Base-by-base conservation (phyloP, 805 yeast species). In the Nakazawaea holstii region DNA sequence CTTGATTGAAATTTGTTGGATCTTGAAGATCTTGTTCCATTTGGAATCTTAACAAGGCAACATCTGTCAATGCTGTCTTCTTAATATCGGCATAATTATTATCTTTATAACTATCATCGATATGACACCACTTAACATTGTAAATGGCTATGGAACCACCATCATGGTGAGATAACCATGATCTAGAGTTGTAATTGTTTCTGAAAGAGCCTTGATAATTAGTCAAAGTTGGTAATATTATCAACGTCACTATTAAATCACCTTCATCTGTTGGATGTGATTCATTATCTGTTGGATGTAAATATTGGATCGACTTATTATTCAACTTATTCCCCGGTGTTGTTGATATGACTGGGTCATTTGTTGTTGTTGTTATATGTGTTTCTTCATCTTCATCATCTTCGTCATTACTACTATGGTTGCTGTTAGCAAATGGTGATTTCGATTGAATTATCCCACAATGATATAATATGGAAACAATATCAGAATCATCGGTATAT, bases 401-500 rank as follows among this genome's bases (percentile, higher is more conserved):
- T 3, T 20, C 24, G 24, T 20, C 5, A 5, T 5, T 20, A 5
- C 24, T 20, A 5, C 24, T 20, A 20, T 20, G 3, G 5, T 5
- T 20, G 24, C 24, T 20, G 24, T 20, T 3, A 5, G 15, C 37
- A 13, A 56, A 48, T n/a, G 68, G 67, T 30, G 60, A 59, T 14
- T 55, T 60, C 10, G 72, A 60, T 45, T 74, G 62, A 48, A 82
- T 70, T 40, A 83, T 65, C 0, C 97, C 97, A 51, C 81, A 68
- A 57, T 94, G 98, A 52, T 79, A 76, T 44, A 92, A 66, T 0
- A 82, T 84, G 5, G 87, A 72, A 33, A 92, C 72, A 2, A 91
- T 68, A 62, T 92, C 96, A 1, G 96, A 85, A 62, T 92, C 99
- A 64, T 94, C 98, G 0, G 97, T 87, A 64, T 92, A 94, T 0